Percentiles rank a stretch among this genome's conserved stretches.
Conservation (phyloP, 371 early-diverging fungal species). For the Lichtheimia ornata region DNA sequence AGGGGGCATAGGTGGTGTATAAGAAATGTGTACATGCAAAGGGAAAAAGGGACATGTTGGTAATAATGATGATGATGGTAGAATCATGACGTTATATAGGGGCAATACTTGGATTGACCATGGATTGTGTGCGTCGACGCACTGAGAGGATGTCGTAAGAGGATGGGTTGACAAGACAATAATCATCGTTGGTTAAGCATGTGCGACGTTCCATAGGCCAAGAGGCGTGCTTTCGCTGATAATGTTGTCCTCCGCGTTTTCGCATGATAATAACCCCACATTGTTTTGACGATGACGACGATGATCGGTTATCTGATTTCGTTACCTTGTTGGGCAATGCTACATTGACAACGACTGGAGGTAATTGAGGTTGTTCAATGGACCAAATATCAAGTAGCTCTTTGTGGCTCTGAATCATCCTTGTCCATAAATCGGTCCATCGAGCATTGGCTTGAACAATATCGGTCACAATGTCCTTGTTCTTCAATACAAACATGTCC, state of each 20-base stretch:
- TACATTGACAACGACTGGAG: neutral
- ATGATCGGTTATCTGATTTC: neutral
- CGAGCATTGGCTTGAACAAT: conserved; percentile 17
- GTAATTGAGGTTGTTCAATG: neutral
- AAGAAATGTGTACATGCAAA: too few species aligned
- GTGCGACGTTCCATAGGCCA: neutral
- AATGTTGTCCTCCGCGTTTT: neutral
- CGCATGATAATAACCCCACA: conserved; percentile 9
- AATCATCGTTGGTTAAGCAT: neutral
- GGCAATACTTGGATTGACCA: conserved; percentile 8
- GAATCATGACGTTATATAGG: neutral
- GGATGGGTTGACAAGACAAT: neutral
- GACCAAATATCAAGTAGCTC: neutral
- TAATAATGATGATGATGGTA: neutral
- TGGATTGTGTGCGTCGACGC: conserved; percentile 10
- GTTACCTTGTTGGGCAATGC: too few species aligned
- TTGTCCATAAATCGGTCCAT: conserved; percentile 23
- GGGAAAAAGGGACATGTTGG: neutral
- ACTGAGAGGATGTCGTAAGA: neutral
- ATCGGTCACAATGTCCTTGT: conserved; percentile 8
- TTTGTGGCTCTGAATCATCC: conserved; percentile 25
- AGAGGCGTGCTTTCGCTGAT: neutral
- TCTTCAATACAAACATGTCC: conserved; percentile 11
- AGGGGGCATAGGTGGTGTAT: too few species aligned
- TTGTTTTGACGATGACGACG: conserved; percentile 1